Evolutionary conservation across 148 eudicot genomes (phyloP).

Genomic region (Rheum nobile): DNA sequence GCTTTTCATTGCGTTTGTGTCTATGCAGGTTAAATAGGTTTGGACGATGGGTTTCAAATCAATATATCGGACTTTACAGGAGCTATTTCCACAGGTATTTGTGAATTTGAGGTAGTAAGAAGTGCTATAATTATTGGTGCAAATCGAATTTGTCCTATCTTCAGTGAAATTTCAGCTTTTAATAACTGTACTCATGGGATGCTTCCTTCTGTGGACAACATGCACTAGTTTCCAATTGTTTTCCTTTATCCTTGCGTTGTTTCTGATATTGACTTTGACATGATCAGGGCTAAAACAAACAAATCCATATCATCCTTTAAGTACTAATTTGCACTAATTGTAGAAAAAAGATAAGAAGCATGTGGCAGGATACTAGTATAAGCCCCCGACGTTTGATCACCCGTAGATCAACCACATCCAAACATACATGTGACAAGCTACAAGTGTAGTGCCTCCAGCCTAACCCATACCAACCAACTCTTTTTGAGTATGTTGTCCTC

Average conservation of each 20-base stretch:
- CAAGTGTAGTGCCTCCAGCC: too few relatives aligned
- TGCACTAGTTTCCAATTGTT: neutral
- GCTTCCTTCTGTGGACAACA: constrained; percentile 4
- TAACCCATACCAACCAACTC: too few relatives aligned
- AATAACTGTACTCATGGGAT: neutral
- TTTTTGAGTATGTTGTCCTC: too few relatives aligned
- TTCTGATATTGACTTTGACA: neutral
- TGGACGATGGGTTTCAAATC: neutral
- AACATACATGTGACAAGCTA: neutral
- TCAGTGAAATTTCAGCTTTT: neutral
- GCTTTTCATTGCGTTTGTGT: neutral
- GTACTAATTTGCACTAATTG: neutral
- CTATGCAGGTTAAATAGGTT: neutral
- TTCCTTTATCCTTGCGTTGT: neutral
- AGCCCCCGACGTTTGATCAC: neutral
- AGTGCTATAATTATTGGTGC: neutral
- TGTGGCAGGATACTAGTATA: neutral
- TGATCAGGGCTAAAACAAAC: neutral
- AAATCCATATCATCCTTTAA: neutral
- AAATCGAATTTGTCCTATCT: neutral
- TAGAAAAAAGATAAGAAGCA: neutral
- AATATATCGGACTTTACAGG: neutral
- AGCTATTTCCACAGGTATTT: neutral
- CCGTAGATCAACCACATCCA: neutral
- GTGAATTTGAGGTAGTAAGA: neutral